These are phyloP conservation scores for Huiozyma sinensis DNA, from an alignment of 805 yeast genomes.

Conservation along the genomic window DNA sequence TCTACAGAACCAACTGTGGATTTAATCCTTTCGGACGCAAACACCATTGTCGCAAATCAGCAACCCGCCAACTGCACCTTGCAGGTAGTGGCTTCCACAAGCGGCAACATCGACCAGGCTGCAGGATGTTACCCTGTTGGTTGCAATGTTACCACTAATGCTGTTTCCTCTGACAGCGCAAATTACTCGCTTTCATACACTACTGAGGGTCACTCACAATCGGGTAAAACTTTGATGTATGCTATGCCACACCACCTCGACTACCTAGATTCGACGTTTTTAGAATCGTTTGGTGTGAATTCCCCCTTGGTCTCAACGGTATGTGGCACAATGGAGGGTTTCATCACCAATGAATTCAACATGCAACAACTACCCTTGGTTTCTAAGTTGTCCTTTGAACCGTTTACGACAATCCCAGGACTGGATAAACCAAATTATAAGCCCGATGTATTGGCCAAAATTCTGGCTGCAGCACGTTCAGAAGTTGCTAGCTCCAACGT, in stretches of 20 bases:
- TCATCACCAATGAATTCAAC: conserved; percentile 30
- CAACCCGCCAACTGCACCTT: conserved; percentile 37
- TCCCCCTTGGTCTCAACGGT: conserved; percentile 38
- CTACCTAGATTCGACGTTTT: conserved; percentile 29
- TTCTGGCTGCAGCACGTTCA: conserved; percentile 26
- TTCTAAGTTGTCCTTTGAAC: conserved; percentile 16
- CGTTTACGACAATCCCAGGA: conserved; percentile 29
- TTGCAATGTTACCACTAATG: conserved; percentile 21
- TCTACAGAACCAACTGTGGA: not conserved
- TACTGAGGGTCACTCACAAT: conserved; percentile 29
- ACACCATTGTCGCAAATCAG: conserved; percentile 13
- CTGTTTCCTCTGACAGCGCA: conserved; percentile 11
- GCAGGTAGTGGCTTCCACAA: conserved; percentile 47
- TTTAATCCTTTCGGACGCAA: conserved; percentile 8
- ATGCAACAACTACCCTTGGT: conserved; percentile 18
- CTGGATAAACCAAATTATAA: conserved; percentile 16
- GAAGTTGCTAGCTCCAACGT: conserved; percentile 27
- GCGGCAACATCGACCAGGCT: conserved; percentile 39
- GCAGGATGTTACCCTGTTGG: conserved; percentile 53
- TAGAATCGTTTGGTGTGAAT: not conserved
- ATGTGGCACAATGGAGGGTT: conserved; percentile 38
- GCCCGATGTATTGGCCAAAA: conserved; percentile 19
- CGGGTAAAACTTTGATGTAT: conserved; percentile 33
- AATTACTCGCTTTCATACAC: conserved; percentile 35
- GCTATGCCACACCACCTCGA: conserved; percentile 60